Evolutionary conservation across 495 filamentous ascomycete species (phyloP).

Genomic region (Tetracladium marchalianum): DNA sequence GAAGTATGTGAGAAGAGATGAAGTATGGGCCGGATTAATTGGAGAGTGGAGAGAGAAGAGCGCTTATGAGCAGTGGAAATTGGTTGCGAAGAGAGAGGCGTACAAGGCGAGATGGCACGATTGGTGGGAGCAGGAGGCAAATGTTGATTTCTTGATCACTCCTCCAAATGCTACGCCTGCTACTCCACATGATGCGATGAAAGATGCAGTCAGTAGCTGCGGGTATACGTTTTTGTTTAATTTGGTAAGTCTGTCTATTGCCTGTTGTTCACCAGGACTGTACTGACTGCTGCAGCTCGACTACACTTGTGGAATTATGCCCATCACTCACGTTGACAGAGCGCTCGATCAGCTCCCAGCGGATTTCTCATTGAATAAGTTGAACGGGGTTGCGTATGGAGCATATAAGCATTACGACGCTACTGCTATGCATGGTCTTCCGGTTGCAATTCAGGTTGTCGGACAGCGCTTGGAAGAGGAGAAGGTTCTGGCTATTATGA

Average conservation of each 20-base stretch:
- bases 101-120: conserved; percentile 70
- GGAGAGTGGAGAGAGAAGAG: conserved; percentile 59
- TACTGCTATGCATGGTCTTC: conserved; percentile 71
- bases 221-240: conserved; percentile 97
- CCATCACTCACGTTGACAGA: conserved; percentile 75
- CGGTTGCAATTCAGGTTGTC: conserved; percentile 80
- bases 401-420: conserved; percentile 88
- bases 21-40: conserved; percentile 69
- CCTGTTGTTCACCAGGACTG: not conserved
- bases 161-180: conserved; percentile 89
- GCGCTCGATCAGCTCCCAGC: conserved; percentile 53
- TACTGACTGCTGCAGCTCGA: conserved; percentile 47
- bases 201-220: conserved; percentile 74
- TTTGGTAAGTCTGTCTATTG: conserved; percentile 38
- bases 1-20: conserved; percentile 67
- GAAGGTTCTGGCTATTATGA: conserved; percentile 83
- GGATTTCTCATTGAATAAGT: conserved; percentile 45
- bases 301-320: conserved; percentile 77
- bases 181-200: conserved; percentile 80
- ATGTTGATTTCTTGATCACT: conserved; percentile 71
- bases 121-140: conserved; percentile 64
- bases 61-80: conserved; percentile 70
- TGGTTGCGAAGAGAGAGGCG: conserved; percentile 65
- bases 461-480: conserved; percentile 83
- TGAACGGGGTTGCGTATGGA: conserved; percentile 70